Conservation (phyloP, 2,329 filamentous ascomycete genomes). For the Cladosporium oxysporum region DNA sequence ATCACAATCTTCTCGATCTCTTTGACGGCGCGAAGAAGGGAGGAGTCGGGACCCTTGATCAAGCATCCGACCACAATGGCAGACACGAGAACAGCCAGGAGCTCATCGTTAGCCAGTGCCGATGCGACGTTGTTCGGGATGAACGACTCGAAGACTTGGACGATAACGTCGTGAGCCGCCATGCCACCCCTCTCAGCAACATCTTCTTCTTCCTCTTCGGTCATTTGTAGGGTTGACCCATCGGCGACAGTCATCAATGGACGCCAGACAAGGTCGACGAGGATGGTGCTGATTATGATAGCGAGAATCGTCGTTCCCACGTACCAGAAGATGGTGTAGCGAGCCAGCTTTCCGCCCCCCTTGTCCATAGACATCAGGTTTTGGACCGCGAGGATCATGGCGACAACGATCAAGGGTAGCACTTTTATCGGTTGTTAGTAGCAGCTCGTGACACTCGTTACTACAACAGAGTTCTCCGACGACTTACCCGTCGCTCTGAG, state of each 20-base stretch:
- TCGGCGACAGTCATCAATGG: constrained; percentile 46
- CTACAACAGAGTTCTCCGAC: constrained; percentile 23
- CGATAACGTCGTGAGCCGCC: constrained; percentile 48
- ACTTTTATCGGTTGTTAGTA: constrained; percentile 38
- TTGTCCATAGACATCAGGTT: constrained; percentile 50
- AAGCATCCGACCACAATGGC: constrained; percentile 52
- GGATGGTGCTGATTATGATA: constrained; percentile 50
- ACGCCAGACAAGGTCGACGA: constrained; percentile 52
- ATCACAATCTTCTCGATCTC: constrained; percentile 54
- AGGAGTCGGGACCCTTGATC: constrained; percentile 43
- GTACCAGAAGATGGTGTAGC: constrained; percentile 51
- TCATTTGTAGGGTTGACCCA: constrained; percentile 34
- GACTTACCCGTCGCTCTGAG: constrained; percentile 48
- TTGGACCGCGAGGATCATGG: constrained; percentile 55
- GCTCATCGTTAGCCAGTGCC: constrained; percentile 49
- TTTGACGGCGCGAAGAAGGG: constrained; percentile 46
- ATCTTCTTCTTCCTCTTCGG: constrained; percentile 31
- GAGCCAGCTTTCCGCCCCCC: constrained; percentile 48
- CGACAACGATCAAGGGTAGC: constrained; percentile 54
- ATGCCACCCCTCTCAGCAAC: constrained; percentile 41
- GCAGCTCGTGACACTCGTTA: constrained; percentile 20
- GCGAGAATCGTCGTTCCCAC: constrained; percentile 53
- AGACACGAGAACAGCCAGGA: constrained; percentile 52
- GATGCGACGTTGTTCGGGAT: constrained; percentile 53
- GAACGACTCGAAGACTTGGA: constrained; percentile 53